Evolutionary conservation across 192 early-diverging fungal genomes (phyloP), one percentile per base, ranked within the genome.

Genomic region (Coemansia sp.): DNA sequence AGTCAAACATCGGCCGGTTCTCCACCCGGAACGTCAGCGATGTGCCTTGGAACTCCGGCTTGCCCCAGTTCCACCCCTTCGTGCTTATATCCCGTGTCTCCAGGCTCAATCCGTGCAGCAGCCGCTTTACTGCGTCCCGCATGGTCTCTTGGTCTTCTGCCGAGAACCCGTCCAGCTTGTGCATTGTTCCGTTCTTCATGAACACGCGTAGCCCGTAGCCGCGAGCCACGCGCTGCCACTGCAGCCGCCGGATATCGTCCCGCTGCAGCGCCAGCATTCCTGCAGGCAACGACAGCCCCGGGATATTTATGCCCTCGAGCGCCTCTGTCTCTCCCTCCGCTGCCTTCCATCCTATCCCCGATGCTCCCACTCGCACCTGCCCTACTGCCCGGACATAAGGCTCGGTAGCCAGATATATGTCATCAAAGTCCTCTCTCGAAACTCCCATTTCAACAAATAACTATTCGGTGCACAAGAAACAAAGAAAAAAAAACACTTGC

Each of bases 11-110:
- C 26, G 86, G 82, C 55, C 90, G 90, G 50, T 72, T 72, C 53
- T 89, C 88, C 26, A 83, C 90, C 26, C 83, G 89, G 79, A 99
- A 99, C 6, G 85, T 63, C 64, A 99, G 69, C 31, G 83, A 66
- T 26, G 82, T 82, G 73, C 87, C 85, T 62, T 89, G 82, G 58
- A 93, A 90, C 40, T 90, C 90, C 16, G 87, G 81, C 61, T 86
- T 83, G 49, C 96, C 96, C 96, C 96, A 99, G 80, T 99, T 97
- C 88, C 92, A 95, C 26, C 96, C 96, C 56, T 87, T 88, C 9
- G 94, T 68, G 57, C 91, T 91, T 43, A 91, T 66, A 56, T 99
- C 94, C 60, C 86, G 88, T 20, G 73, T 63, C 56, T 97, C 93
- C 15, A 98, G 65, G 0, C 71, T 76, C 40, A 91, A 66, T n/a